Conservation (phyloP, 2,329 filamentous ascomycete species). For the Geosmithia flava region DNA sequence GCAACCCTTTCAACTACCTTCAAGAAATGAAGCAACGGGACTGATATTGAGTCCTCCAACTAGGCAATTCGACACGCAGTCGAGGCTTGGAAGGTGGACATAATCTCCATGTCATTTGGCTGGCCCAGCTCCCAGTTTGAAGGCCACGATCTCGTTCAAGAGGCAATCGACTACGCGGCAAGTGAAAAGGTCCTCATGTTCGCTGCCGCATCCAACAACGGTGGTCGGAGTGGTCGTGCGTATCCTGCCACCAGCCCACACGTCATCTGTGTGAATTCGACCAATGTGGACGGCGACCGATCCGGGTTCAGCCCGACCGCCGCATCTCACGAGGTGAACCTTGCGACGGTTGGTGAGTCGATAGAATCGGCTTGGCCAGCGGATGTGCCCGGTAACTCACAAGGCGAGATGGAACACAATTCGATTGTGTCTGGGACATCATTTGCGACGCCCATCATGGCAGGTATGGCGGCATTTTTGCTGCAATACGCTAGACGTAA, state of each 20-base stretch:
- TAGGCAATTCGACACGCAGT: constrained; percentile 7
- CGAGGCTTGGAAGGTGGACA: constrained; percentile 6
- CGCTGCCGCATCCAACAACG: constrained; percentile 7
- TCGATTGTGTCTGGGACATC: constrained; percentile 5
- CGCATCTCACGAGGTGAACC: neutral
- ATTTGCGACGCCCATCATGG: constrained; percentile 6
- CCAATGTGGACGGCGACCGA: constrained; percentile 4
- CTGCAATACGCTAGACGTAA: constrained; percentile 2
- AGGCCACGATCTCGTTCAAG: constrained; percentile 1
- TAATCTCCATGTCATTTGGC: constrained; percentile 11
- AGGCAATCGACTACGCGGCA: neutral
- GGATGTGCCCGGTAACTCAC: neutral
- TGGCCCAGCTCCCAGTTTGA: constrained; percentile 1
- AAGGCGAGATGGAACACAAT: neutral
- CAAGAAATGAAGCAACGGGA: no score
- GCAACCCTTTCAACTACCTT: no score
- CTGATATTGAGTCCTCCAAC: neutral
- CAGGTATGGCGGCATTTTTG: constrained; percentile 6
- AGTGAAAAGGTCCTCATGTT: constrained; percentile 5
- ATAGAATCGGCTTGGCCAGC: constrained; percentile 5
- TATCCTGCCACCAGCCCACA: constrained; percentile 5
- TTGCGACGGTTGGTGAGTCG: constrained; percentile 5
- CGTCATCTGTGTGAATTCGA: constrained; percentile 8
- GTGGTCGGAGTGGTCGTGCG: constrained; percentile 3
- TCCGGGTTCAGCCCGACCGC: constrained; percentile 7